Base-by-base conservation (phyloP, 2,329 filamentous ascomycete species). In the Fusarium algeriense region DNA sequence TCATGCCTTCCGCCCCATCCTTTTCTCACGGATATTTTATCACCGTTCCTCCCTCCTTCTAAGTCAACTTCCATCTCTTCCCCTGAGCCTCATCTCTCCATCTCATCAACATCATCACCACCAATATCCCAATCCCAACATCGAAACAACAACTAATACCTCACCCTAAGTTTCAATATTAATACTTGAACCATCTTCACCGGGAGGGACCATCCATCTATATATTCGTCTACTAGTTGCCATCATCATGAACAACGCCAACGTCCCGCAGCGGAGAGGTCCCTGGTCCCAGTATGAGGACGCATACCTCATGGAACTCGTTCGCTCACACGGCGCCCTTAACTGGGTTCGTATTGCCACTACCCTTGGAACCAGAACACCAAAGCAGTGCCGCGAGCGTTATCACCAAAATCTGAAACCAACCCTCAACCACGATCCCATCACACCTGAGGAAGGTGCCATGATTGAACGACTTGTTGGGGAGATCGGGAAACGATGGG, bases 361-460 rank as follows among this genome's bases (percentile, higher is more conserved):
- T 59, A 86, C 90, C 73, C 90, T 98, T 76, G 87, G 88, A 65
- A 91, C 92, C 30, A 89, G 95, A 69, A 93, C 93, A 28, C 92
- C 95, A 57, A 98, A 98, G 85, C 95, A 98, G 84, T 98, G 95
- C 81, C 90, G 95, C 64, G 95, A 98, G 83, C 89, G 95, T 50
- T 98, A 93, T 78, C 94, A 97, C 79, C 95, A 98, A 78, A 97
- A 98, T 80, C 86, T 98, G 48, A 97, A 94, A 80, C 91, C 92
- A 2, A 84, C 85, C 3, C 83, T 95, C 40, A 92, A 92, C 79
- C 92, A 93, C 76, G 87, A 90, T 20, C 92, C 92, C 60, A 94
- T 95, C 78, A 89, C 89, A 7, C 81, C 87, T 0, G 88, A 92
- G 38, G 93, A 95, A 80, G 91, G 92, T 4, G 80, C 86, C 41